Percentiles rank a stretch among this genome's conserved stretches.
phyloP scores from a whole-genome alignment of 2,329 filamentous ascomycete genomes.

The Gnomoniopsis smithogilvyi region DNA sequence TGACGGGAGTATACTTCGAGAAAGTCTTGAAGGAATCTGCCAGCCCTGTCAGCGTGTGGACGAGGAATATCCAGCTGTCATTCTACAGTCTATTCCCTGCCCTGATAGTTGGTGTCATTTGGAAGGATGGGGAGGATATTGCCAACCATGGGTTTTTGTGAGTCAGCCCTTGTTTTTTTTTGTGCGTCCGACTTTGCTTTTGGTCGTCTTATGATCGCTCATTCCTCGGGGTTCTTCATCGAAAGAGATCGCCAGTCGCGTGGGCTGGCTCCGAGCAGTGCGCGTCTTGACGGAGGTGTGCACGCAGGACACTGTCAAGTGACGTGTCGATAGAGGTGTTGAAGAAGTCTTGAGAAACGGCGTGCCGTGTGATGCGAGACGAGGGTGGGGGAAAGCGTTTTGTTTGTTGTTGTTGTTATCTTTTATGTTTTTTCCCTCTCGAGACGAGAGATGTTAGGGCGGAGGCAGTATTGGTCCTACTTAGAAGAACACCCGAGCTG shows the following conservation, averaged over 20 bases:
- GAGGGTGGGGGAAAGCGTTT: not conserved
- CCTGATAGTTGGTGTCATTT: conserved; percentile 79
- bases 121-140: conserved; percentile 83
- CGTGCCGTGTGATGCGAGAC: not conserved
- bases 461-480: too few species aligned
- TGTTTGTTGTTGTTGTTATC: too few species aligned
- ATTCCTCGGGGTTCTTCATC: too few species aligned
- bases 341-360: not conserved
- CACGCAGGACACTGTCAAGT: not conserved
- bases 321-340: not conserved
- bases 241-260: too few species aligned
- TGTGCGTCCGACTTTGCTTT: not conserved
- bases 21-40: conserved; percentile 88
- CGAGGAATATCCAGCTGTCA: conserved; percentile 89
- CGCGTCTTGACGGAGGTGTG: not conserved
- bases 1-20: conserved; percentile 85
- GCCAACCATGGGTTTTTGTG: conserved; percentile 79
- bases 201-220: not conserved
- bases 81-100: conserved; percentile 93
- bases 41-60: conserved; percentile 77
- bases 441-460: too few species aligned
- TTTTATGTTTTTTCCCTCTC: too few species aligned
- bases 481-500: too few species aligned
- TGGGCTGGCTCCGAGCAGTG: not conserved
- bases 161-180: not conserved